Base-by-base conservation (phyloP, 306 rosid genomes). In the Lathyrus oleraceus region DNA sequence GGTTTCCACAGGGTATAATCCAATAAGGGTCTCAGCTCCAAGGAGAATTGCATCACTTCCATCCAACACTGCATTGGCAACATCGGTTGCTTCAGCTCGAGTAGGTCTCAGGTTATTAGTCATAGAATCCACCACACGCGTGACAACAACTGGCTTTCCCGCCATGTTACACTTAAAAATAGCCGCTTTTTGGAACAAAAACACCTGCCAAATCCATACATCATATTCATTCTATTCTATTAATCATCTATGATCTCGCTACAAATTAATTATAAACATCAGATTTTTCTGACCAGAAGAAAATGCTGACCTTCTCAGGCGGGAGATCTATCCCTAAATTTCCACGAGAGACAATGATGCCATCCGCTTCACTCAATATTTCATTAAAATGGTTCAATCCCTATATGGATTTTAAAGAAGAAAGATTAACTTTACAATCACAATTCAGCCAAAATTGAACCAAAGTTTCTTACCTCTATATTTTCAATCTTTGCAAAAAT, bases 71-170 rank as follows among this genome's bases (percentile, higher is more conserved):
- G 98, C 98, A 87, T 93, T 93, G 72, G 98, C 98, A 81, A 93
- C 97, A 82, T 93, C 98, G 8, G 98, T 93, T 73, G 98, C 98
- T 82, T 93, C 98, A 47, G 98, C 98, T 76, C 98, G 98, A 71
- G 98, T 93, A 79, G 98, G 98, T 48, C 98, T 84, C 69, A 93
- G 83, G 81, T 93, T 93, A 86, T 90, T 87, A 10, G 98, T 93
- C 98, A 93, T 93, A 65, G 97, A 81, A 62, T 93, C 98, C 44
- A 93, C 98, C 53, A 93, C 97, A 79, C 98, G 98, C 9, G 98
- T 93, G 35, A 93, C 87, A 61, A 93, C 98, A 17, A 96, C 97
- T 42, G 98, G 98, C 78, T 93, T 93, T 79, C 98, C 98, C 70
- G 84, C 94, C 96, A 93, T 93, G 84, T 93, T 93, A 80, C 98